Evolutionary conservation across 768 basidiomycete species (phyloP), one percentile per base, ranked within the genome.

Genomic region (Lyophyllum decastes): DNA sequence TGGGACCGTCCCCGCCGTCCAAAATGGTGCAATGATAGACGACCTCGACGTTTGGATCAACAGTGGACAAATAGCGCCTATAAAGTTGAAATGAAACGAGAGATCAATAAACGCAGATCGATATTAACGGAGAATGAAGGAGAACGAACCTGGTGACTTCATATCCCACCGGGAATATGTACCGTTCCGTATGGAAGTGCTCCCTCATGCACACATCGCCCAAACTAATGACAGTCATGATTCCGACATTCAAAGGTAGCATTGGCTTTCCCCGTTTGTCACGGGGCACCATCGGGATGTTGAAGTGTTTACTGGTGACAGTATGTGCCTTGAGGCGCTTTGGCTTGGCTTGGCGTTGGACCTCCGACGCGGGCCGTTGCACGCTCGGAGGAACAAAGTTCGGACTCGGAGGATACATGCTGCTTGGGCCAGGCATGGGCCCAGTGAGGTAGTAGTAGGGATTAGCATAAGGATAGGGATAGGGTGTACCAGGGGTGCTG

Each of bases 151-250:
- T 81, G 4, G 85, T 88, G 5, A 92, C 89, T 66, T 91, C 89
- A 68, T 92, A 94, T 16, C 90, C 90, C 40, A 93, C 88, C 10
- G 92, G 92, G 65, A 92, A 94, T 61, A 94, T 94, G 67, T 94
- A 94, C 52, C 92, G 77, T 68, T 94, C 91, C 0, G 92, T 92
- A 68, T 92, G 89, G 66, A 92, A 94, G 68, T 92, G 89, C 61
- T 92, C 90, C 27, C 89, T 79, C 85, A 87, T 84, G 66, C 89
- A 91, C 7, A 93, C 85, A 51, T 85, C 82, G 2, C 92, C 92
- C 0, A 94, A 76, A 58, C 67, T 84, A 55, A 87, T 78, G 24
- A 94, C 86, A 1, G 89, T 91, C 89, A 94, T 92, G 68, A 94
- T 93, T 30, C 92, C 92, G 17, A 93, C 90, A 64, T 86, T 89